Evolutionary conservation across 306 rosid genomes (phyloP), one percentile per base, ranked within the genome.

Genomic region (Quercus variabilis): DNA sequence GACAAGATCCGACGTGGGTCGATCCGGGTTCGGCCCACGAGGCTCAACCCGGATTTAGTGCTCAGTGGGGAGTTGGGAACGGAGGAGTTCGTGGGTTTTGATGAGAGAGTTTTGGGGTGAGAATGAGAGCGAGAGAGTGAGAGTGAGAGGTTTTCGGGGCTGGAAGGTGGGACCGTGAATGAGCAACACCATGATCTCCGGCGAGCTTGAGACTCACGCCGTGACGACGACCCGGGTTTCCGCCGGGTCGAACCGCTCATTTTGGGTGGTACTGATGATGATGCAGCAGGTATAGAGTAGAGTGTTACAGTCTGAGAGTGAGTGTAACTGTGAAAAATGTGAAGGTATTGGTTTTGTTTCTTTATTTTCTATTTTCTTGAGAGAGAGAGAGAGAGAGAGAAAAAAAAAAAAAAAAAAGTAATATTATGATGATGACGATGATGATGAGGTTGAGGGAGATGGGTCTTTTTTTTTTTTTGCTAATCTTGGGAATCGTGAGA

Each of bases 1-100:
- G 98, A 94, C 65, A 94, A 85, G 94, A 94, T 93, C 89, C 95
- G 85, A 60, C 98, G 91, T 3, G 94, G 97, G 86, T 92, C 98
- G 80, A 94, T 94, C 64, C 93, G 90, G 78, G 92, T 94, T 52
- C 93, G 91, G 18, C 86, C 79, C 51, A 84, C 91, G 11, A 88
- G 78, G 38, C 90, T 80, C 17, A 89, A 71, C 21, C 85, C 90
- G 70, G 96, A 91, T 86, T 91, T 93, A 81, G 90, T 19, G 80
- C 90, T 91, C 78, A 83, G 90, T 15, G 98, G 97, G 17, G 97
- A 94, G 81, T 67, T 85, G 2, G 93, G 96, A 56, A 91, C 77
- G 17, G 97, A 92, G 74, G 72, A 33, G 46, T 55, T 69, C 3
- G 25, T 68, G 6, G 85, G 87, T 64, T 91, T 93, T 1, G 90